Evolutionary conservation across 2,329 filamentous ascomycete genomes (phyloP), one percentile per base, ranked within the genome.

Genomic region (Immersiporthe knoxdaviesiana): DNA sequence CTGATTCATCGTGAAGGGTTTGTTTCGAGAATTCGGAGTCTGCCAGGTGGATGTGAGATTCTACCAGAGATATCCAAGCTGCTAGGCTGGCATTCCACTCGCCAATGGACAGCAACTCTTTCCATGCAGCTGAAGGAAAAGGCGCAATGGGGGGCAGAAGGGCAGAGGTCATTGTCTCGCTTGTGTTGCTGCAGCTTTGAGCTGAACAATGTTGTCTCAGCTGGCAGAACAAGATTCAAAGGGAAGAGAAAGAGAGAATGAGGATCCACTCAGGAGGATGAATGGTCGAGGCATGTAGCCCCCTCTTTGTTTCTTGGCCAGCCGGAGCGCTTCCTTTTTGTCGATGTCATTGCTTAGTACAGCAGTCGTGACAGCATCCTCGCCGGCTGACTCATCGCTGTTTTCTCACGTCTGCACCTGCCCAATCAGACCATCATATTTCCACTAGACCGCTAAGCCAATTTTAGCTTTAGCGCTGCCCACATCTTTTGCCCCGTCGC

Each of bases 71-170:
- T 24, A 89, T 81, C 93, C 93, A 97, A 47, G 92, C 90, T 72
- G 91, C 87, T 61, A 97, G 81, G 77, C 91, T 93, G 41, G 87
- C 84, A 72, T 91, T 85, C 94, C 94, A 97, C 79, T 97, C 92
- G 64, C 85, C 81, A 3, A 88, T 81, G 52, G 85, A 83, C 70
- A 97, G 86, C 73, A 86, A 86, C 73, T 87, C 85, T 75, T 89
- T 89, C 82, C 93, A 89, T 67, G 83, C 82, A 44, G 87, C 81
- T 71, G 90, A 86, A 24, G 94, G 95, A 74, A 96, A 94, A 27
- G 91, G 87, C 68, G 91, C 93, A 79, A 97, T 85, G 44, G 90
- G 85, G 56, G 93, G 93, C 63, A 94, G 81, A 66, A 81, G 76
- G 74, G 77, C 71, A 52, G 79, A 74, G 81, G 84, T 84, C 63